Percentiles rank a stretch among this genome's conserved stretches.
Conservation (phyloP, 805 yeast species). For the Yarrowia osloensis region DNA sequence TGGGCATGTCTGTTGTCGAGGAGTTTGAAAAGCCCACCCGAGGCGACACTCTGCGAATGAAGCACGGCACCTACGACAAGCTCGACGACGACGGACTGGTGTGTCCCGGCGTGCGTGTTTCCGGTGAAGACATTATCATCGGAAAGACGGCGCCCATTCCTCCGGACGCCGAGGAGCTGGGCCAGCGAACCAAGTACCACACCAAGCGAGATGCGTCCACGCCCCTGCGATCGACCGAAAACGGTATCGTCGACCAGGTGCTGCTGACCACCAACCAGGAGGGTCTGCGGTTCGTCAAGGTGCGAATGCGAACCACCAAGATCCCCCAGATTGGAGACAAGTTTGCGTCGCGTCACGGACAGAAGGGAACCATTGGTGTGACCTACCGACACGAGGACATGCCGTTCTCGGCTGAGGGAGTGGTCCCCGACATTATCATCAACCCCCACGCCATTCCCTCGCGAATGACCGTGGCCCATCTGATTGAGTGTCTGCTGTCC, state of each 20-base stretch:
- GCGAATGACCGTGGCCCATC: conserved; percentile 99
- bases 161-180: conserved; percentile 98
- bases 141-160: conserved; percentile 99
- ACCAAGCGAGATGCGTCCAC: conserved; percentile 99
- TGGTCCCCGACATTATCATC: conserved; percentile 95
- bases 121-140: conserved; percentile 97
- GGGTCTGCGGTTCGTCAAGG: conserved; percentile 96
- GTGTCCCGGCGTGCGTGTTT: conserved; percentile 97
- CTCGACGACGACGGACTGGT: conserved; percentile 97
- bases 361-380: conserved; percentile 99
- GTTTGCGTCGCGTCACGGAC: conserved; percentile 99
- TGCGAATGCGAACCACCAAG: conserved; percentile 98
- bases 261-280: conserved; percentile 96
- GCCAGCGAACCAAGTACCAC: conserved; percentile 97
- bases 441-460: conserved; percentile 99
- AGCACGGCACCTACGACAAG: conserved; percentile 97
- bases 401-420: conserved; percentile 95
- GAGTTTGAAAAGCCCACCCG: conserved; percentile 97
- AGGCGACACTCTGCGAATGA: conserved; percentile 89
- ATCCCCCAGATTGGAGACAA: conserved; percentile 99
- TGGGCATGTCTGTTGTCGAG: conserved; percentile 97
- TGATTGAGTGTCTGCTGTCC: conserved; percentile 94
- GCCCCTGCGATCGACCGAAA: conserved; percentile 93
- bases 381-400: conserved; percentile 98
- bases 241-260: conserved; percentile 98